These are phyloP conservation scores for Capsaspora owczarzaki DNA, from an alignment of 78 protist genomes.

Conservation along the genomic window DNA sequence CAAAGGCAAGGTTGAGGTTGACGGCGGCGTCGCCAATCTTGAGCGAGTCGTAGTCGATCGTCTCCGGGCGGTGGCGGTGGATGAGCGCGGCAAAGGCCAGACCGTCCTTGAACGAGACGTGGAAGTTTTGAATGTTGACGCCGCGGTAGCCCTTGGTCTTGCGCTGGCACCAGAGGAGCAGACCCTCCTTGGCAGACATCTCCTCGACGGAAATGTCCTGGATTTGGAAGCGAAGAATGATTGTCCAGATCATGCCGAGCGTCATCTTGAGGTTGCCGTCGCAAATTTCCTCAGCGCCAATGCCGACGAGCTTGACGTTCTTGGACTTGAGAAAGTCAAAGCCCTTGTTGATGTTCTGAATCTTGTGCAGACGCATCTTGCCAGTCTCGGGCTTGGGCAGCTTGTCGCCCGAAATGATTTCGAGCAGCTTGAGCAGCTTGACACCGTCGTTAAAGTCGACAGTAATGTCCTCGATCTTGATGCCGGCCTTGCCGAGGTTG, in stretches of 20 bases:
- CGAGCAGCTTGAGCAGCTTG: slow-evolving; percentile 59
- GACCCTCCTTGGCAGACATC: slow-evolving; percentile 60
- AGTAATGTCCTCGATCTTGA: slow-evolving; percentile 55
- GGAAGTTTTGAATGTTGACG: slow-evolving; percentile 34
- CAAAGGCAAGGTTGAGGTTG: slow-evolving; percentile 49
- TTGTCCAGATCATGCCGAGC: slow-evolving; percentile 59
- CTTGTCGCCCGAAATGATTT: slow-evolving; percentile 61
- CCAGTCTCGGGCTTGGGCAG: slow-evolving; percentile 32
- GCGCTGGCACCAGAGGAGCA: slow-evolving; percentile 69
- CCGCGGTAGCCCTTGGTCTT: slow-evolving; percentile 37
- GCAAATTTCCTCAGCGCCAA: slow-evolving; percentile 30
- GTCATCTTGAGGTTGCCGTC: slow-evolving; percentile 44
- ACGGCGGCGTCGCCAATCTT: neutral
- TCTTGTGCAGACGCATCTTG: slow-evolving; percentile 31
- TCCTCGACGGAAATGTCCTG: slow-evolving; percentile 38
- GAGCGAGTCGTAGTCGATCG: slow-evolving; percentile 19
- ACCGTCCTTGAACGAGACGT: slow-evolving; percentile 42
- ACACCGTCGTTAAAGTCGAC: slow-evolving; percentile 65
- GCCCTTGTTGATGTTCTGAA: slow-evolving; percentile 18
- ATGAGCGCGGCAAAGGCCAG: slow-evolving; percentile 59
- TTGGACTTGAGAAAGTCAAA: neutral
- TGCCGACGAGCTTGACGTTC: slow-evolving; percentile 7
- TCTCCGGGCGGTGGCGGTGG: slow-evolving; percentile 63
- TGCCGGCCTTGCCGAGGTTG: slow-evolving; percentile 54
- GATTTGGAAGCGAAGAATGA: slow-evolving; percentile 53